phyloP scores from a whole-genome alignment of 2,329 filamentous ascomycete species.

The Rachicladosporium sp. region DNA sequence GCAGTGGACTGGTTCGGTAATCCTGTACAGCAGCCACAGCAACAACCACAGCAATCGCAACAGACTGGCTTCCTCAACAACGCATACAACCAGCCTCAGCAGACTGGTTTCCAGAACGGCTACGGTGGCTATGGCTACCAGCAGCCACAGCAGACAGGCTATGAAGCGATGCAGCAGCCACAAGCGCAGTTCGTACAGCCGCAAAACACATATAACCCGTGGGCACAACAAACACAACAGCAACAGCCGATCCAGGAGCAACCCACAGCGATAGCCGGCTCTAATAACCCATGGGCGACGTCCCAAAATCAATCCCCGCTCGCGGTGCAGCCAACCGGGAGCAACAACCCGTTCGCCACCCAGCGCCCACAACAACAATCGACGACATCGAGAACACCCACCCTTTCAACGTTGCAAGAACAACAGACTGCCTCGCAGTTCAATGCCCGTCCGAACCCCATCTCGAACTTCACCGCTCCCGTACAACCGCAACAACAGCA shows the following conservation, averaged over 20 bases:
- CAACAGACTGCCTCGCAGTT: constrained; percentile 63
- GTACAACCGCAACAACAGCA: constrained; percentile 37
- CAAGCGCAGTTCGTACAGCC: constrained; percentile 42
- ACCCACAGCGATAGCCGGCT: constrained; percentile 59
- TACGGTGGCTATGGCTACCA: constrained; percentile 50
- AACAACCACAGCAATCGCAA: constrained; percentile 29
- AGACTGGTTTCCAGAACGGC: constrained; percentile 56
- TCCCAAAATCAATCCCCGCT: constrained; percentile 51
- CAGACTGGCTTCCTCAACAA: constrained; percentile 55
- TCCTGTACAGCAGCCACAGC: constrained; percentile 58
- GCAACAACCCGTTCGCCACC: constrained; percentile 91
- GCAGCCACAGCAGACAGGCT: constrained; percentile 52
- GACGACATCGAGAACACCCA: constrained; percentile 43
- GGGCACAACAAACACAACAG: constrained; percentile 32
- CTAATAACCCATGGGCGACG: constrained; percentile 83
- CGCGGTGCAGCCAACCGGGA: constrained; percentile 78
- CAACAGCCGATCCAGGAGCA: constrained; percentile 45
- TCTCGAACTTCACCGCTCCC: constrained; percentile 24
- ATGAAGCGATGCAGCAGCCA: constrained; percentile 47
- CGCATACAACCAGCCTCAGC: constrained; percentile 49
- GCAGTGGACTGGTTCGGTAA: constrained; percentile 97
- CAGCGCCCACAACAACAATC: constrained; percentile 47
- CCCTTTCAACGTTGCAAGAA: constrained; percentile 65
- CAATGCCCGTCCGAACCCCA: constrained; percentile 39
- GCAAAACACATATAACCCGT: constrained; percentile 46